phyloP scores from a whole-genome alignment of 2,329 filamentous ascomycete species.

The Conoideocrella luteorostrata region DNA sequence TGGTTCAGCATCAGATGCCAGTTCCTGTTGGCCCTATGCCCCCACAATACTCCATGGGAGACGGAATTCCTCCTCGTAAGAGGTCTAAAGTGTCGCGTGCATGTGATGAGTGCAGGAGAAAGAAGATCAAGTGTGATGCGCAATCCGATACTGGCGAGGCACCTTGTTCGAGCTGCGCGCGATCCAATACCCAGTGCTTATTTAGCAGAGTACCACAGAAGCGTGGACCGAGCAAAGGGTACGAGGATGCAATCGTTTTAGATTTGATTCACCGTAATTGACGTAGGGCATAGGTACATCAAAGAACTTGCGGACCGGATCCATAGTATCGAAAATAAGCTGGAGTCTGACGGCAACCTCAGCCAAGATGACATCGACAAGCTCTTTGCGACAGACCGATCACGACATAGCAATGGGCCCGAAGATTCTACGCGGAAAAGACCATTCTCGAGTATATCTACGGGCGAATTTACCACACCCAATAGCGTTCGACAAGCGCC shows the following conservation, averaged over 20 bases:
- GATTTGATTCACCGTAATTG: conserved; percentile 2
- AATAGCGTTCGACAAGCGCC: conserved; percentile 34
- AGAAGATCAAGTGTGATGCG: conserved; percentile 87
- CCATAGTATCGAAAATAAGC: conserved; percentile 73
- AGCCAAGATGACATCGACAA: conserved; percentile 42
- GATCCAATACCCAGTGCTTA: conserved; percentile 68
- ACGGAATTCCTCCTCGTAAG: conserved; percentile 63
- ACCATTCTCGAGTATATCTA: conserved; percentile 42
- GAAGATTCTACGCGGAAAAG: conserved; percentile 35
- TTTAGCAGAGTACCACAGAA: conserved; percentile 88
- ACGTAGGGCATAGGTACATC: conserved; percentile 58
- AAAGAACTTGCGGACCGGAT: conserved; percentile 85
- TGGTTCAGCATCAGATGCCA: conserved; percentile 30
- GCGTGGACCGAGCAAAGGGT: conserved; percentile 83
- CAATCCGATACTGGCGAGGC: conserved; percentile 65
- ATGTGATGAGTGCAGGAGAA: conserved; percentile 82
- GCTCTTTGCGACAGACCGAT: conserved; percentile 28
- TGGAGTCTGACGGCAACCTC: conserved; percentile 45
- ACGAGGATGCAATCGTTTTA: neutral
- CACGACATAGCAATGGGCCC: conserved; percentile 19
- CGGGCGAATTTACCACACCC: conserved; percentile 34
- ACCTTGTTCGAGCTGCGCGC: conserved; percentile 75
- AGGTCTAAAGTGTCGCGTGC: conserved; percentile 81
- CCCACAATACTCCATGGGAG: conserved; percentile 38
- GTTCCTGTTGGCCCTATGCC: conserved; percentile 30